phyloP scores from a whole-genome alignment of 2,329 filamentous ascomycete species.

The Neofusicoccum sp. region DNA sequence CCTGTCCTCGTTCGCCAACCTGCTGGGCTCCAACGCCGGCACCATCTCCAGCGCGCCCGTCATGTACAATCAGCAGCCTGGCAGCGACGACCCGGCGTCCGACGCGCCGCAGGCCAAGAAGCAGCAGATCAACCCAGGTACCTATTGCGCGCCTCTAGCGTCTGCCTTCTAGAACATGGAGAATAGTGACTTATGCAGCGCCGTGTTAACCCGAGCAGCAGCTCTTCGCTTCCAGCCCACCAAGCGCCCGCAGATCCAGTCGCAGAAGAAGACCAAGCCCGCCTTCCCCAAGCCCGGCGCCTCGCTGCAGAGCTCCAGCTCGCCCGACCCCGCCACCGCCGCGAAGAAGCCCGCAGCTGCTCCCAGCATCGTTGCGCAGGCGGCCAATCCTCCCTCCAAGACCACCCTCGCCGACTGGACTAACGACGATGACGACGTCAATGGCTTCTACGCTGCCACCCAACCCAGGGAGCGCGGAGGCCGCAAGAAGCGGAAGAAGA shows the following conservation, averaged over 20 bases:
- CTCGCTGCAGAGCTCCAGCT: slow-evolving; percentile 23
- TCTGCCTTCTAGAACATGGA: slow-evolving; percentile 28
- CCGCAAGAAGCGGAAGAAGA: slow-evolving; percentile 65
- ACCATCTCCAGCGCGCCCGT: slow-evolving; percentile 80
- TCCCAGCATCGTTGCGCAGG: slow-evolving; percentile 27
- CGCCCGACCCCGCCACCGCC: slow-evolving; percentile 23
- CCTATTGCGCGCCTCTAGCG: slow-evolving; percentile 32
- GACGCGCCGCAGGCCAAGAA: slow-evolving; percentile 56
- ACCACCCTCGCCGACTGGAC: slow-evolving; percentile 81
- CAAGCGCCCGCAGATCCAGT: slow-evolving; percentile 63
- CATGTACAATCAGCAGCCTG: slow-evolving; percentile 61
- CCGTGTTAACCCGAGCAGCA: slow-evolving; percentile 21
- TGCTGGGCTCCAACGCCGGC: slow-evolving; percentile 64
- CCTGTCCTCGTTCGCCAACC: slow-evolving; percentile 81
- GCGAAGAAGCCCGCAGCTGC: slow-evolving; percentile 12
- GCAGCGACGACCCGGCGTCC: slow-evolving; percentile 51
- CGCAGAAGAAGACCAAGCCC: slow-evolving; percentile 65
- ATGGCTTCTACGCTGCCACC: slow-evolving; percentile 65
- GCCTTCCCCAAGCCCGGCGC: slow-evolving; percentile 55
- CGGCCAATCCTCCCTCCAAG: slow-evolving; percentile 57
- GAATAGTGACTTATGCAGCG: slow-evolving; percentile 21
- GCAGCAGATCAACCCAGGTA: slow-evolving; percentile 65
- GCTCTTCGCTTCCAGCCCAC: slow-evolving; percentile 81
- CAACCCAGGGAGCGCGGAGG: slow-evolving; percentile 69
- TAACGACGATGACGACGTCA: slow-evolving; percentile 77